phyloP scores from a whole-genome alignment of 306 rosid genomes.

The Potentilla sterilis region DNA sequence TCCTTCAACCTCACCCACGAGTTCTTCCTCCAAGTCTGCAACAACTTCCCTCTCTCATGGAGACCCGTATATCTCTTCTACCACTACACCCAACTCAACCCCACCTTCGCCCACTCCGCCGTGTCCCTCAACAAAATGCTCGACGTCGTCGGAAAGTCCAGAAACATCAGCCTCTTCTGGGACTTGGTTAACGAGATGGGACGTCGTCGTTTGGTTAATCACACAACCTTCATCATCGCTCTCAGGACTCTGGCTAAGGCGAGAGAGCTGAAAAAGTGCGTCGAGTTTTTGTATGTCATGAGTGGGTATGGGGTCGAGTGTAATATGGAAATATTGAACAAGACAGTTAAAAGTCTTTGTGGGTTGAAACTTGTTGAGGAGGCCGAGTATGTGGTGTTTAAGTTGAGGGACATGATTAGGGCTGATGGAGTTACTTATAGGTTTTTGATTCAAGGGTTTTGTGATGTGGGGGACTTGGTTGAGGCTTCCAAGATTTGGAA shows the following conservation, averaged over 20 bases:
- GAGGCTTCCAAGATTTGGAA: conserved; percentile 85
- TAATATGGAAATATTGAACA: conserved; percentile 49
- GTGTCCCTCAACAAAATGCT: conserved; percentile 64
- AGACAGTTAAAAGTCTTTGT: conserved; percentile 52
- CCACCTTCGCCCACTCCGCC: conserved; percentile 48
- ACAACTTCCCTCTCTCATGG: conserved; percentile 77
- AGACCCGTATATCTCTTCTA: conserved; percentile 65
- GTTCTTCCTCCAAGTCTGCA: conserved; percentile 89
- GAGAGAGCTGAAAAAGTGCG: conserved; percentile 68
- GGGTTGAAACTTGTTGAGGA: conserved; percentile 56
- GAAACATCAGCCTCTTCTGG: conserved; percentile 74
- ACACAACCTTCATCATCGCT: conserved; percentile 49
- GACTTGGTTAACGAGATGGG: conserved; percentile 44
- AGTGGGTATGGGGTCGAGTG: conserved; percentile 47
- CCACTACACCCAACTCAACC: conserved; percentile 37
- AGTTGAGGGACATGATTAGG: conserved; percentile 54
- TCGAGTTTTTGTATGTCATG: conserved; percentile 72
- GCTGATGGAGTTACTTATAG: conserved; percentile 50
- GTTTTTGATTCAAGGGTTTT: conserved; percentile 57
- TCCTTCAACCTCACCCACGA: conserved; percentile 65
- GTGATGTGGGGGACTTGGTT: conserved; percentile 63
- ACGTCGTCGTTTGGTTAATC: conserved; percentile 40
- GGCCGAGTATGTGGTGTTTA: conserved; percentile 55
- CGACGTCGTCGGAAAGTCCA: conserved; percentile 42
- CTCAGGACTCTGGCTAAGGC: conserved; percentile 52